phyloP scores from a whole-genome alignment of 805 yeast genomes.

The Cyberlindnera saturnus region DNA sequence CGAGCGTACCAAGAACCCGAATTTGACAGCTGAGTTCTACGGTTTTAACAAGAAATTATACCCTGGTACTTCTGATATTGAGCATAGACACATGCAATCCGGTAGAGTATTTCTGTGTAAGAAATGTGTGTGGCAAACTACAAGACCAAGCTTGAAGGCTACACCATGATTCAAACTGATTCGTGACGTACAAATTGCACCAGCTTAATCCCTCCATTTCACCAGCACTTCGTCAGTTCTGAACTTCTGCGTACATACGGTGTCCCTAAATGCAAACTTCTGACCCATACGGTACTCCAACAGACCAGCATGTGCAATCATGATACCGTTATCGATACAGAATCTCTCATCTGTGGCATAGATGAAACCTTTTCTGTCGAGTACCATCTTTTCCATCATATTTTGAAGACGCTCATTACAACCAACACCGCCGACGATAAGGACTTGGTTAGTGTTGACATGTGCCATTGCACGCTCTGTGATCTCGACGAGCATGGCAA shows the following conservation, averaged over 20 bases:
- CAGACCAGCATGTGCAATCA: conserved; percentile 98
- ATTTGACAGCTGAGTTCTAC: too few species aligned
- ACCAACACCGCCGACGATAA: conserved; percentile 98
- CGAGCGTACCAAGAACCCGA: too few species aligned
- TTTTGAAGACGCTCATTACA: conserved; percentile 86
- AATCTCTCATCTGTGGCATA: conserved; percentile 95
- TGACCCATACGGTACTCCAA: conserved; percentile 80
- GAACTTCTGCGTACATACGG: conserved; percentile 89
- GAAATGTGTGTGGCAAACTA: too few species aligned
- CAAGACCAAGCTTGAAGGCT: too few species aligned
- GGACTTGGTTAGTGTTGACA: conserved; percentile 80
- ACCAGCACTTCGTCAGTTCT: conserved; percentile 92
- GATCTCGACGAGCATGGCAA: conserved; percentile 95
- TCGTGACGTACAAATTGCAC: neutral
- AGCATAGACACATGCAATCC: too few species aligned
- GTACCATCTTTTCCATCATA: conserved; percentile 95
- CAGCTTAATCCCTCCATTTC: conserved; percentile 66
- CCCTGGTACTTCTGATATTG: too few species aligned
- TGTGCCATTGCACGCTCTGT: conserved; percentile 99
- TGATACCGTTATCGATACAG: conserved; percentile 96
- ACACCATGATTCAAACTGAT: too few species aligned
- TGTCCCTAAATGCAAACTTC: conserved; percentile 47
- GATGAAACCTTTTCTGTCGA: conserved; percentile 81
- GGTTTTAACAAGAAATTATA: too few species aligned
- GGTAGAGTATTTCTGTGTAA: too few species aligned